These are phyloP conservation scores for Spencermartinsiella europaea DNA, from an alignment of 805 yeast species.

Conservation along the genomic window DNA sequence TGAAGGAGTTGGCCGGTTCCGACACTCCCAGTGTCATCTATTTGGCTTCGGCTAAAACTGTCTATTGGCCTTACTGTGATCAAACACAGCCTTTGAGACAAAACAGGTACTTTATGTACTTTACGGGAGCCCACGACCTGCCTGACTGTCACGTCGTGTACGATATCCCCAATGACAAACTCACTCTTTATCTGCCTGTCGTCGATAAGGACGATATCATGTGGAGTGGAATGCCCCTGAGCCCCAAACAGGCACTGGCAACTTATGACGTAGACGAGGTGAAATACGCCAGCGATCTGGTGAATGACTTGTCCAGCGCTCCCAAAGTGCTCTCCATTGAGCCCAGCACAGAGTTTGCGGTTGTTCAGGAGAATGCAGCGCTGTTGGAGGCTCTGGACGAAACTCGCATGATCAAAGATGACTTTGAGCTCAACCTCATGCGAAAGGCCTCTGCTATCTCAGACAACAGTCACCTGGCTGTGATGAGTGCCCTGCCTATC, in stretches of 20 bases:
- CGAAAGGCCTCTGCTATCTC: constrained; percentile 78
- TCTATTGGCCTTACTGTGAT: constrained; percentile 71
- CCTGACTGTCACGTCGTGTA: constrained; percentile 72
- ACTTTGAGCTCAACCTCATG: constrained; percentile 70
- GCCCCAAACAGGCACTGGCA: constrained; percentile 55
- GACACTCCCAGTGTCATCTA: constrained; percentile 31
- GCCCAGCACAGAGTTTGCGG: constrained; percentile 14
- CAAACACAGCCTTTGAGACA: constrained; percentile 77
- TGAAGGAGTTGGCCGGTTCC: constrained; percentile 33
- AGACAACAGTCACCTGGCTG: constrained; percentile 84
- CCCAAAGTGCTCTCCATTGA: constrained; percentile 24
- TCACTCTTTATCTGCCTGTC: constrained; percentile 74
- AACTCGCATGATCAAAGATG: constrained; percentile 78
- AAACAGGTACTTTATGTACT: constrained; percentile 82
- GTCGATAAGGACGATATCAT: constrained; percentile 84
- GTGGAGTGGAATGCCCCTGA: constrained; percentile 92
- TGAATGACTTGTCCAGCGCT: constrained; percentile 20
- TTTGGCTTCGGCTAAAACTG: constrained; percentile 31
- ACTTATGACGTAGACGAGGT: constrained; percentile 82
- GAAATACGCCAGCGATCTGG: constrained; percentile 51
- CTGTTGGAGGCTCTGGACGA: constrained; percentile 72
- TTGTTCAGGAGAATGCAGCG: constrained; percentile 18
- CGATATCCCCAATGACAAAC: constrained; percentile 45
- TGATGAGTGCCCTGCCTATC: constrained; percentile 87
- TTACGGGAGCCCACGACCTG: constrained; percentile 68